Evolutionary conservation across 2,329 filamentous ascomycete species (phyloP), one percentile per base, ranked within the genome.

Genomic region (Phoma herbarum): DNA sequence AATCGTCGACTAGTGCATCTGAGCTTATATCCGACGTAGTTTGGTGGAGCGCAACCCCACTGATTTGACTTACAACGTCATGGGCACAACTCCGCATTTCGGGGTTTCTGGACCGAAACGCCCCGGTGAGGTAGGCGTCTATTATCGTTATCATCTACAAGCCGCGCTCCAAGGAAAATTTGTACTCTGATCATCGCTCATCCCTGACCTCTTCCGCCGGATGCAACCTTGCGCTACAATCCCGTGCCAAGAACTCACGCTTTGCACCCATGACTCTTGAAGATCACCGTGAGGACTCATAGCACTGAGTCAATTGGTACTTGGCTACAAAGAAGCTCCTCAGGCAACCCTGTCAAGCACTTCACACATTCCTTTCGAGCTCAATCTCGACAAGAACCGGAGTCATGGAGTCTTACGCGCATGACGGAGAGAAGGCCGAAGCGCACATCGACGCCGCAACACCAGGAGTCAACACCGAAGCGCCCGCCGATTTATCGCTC

Each of bases 361-460:
- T 23, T 16, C 16, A 51, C 28, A 18, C 8, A 4, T 25, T 7
- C 7, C 28, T 25, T 35, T 18, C 16, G n/a, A 48, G 8, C 11
- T 20, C 25, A 26, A 7, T 22, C 16, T 12, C 31, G 35, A 31
- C 22, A 20, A 16, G 11, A 26, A 42, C 33, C 16, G 25, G 29
- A 29, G 37, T 11, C 25, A 50, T 49, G 41, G 43, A 49, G 7
- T 26, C 35, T 11, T n/a, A 28, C 4, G 28, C 41, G 18, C 23
- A 49, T 14, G 45, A 55, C 54, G 55, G 59, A 55, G 59, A 59
- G 54, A 63, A 63, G 46, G 25, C 57, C 50, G 57, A 64, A 31
- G 41, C 41, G 25, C 46, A 37, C 25, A 9, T 44, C 33, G 25
- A 59, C 29, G 23, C 50, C 48, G 35, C 44, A 52, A 41, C 57